phyloP scores from a whole-genome alignment of 1,284 basidiomycete genomes.

The Meripilus lineatus region DNA sequence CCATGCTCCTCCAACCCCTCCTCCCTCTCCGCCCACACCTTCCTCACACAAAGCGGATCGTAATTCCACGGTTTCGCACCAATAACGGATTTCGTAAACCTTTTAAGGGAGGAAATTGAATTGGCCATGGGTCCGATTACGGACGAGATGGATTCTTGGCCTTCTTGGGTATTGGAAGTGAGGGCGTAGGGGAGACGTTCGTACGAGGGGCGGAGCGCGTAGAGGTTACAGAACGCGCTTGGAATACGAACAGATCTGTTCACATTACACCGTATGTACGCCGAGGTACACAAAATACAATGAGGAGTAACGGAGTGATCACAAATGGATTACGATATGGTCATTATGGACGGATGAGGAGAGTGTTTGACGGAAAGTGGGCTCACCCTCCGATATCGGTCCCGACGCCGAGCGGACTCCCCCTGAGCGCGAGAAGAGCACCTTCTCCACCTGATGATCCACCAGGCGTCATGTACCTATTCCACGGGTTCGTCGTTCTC shows the following conservation, averaged over 20 bases:
- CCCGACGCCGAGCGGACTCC: conserved; percentile 75
- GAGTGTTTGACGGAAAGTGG: neutral
- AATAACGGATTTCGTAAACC: conserved; percentile 45
- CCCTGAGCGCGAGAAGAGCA: conserved; percentile 71
- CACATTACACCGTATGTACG: too few relatives aligned
- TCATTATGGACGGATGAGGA: conserved; percentile 1
- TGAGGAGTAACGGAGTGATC: neutral
- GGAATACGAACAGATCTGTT: conserved; percentile 50
- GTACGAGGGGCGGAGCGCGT: conserved; percentile 49
- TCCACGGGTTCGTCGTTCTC: conserved; percentile 69
- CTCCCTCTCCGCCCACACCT: conserved; percentile 41
- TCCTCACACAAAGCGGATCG: conserved; percentile 45
- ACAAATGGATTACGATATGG: neutral
- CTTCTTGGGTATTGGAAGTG: conserved; percentile 39
- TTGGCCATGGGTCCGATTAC: conserved; percentile 53
- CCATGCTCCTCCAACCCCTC: conserved; percentile 43
- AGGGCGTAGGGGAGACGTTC: conserved; percentile 50
- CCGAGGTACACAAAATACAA: neutral
- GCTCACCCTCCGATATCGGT: conserved; percentile 66
- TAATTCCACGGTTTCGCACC: conserved; percentile 43
- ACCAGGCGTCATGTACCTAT: conserved; percentile 61
- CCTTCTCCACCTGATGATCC: conserved; percentile 82
- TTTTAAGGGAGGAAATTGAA: conserved; percentile 38
- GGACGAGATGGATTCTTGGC: conserved; percentile 49
- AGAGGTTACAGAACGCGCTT: conserved; percentile 46